Evolutionary conservation across 2,329 filamentous ascomycete genomes (phyloP).

Genomic region (Xylariaceae sp.): DNA sequence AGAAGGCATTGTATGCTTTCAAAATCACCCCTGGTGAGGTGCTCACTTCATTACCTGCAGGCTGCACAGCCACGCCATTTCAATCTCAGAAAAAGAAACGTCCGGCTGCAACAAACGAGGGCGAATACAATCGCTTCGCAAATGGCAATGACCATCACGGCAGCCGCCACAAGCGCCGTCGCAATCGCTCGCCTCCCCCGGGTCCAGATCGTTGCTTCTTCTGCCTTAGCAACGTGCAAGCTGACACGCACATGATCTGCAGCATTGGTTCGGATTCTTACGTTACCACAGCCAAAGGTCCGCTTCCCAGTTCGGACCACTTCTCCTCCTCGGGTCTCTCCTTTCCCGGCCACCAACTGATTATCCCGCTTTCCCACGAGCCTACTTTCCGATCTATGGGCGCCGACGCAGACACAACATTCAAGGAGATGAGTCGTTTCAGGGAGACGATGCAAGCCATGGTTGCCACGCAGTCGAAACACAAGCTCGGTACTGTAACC

Average conservation of each 20-base stretch:
- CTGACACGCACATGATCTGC: conserved; percentile 83
- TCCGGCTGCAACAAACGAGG: conserved; percentile 41
- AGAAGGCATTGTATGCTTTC: conserved; percentile 80
- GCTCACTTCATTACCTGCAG: conserved; percentile 60
- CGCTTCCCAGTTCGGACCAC: conserved; percentile 68
- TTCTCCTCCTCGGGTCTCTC: conserved; percentile 63
- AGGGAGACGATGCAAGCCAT: conserved; percentile 75
- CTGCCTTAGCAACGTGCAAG: conserved; percentile 82
- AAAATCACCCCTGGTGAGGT: conserved; percentile 64
- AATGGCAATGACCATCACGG: conserved; percentile 44
- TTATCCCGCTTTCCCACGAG: conserved; percentile 82
- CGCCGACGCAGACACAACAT: conserved; percentile 59
- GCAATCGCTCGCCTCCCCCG: conserved; percentile 51
- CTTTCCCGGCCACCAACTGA: conserved; percentile 84
- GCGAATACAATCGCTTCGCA: conserved; percentile 54
- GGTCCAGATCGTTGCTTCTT: conserved; percentile 88
- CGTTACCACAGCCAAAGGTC: conserved; percentile 88
- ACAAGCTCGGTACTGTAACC: conserved; percentile 75
- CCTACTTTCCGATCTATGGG: conserved; percentile 70
- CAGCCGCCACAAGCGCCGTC: conserved; percentile 44
- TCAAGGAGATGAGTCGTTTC: conserved; percentile 80
- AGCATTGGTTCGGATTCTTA: conserved; percentile 87
- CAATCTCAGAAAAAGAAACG: conserved; percentile 55
- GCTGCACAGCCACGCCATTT: conserved; percentile 76
- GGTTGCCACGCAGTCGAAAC: conserved; percentile 55